Conservation (phyloP, 1,284 basidiomycete genomes). For the Cystobasidiaceae sp. region DNA sequence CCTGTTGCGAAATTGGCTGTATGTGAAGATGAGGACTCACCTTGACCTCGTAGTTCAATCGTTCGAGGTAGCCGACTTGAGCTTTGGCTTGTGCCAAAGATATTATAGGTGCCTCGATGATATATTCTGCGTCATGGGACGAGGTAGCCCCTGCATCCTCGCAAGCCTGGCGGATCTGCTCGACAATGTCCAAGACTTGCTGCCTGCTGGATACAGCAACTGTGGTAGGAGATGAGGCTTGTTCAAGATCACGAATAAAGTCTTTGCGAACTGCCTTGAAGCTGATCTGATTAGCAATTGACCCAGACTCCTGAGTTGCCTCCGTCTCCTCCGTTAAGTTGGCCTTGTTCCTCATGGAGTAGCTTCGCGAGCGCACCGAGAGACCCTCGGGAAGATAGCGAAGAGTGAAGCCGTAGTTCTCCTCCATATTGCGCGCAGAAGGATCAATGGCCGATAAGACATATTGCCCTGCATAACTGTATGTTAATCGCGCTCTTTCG, state of each 20-base stretch:
- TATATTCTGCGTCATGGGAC: conserved; percentile 51
- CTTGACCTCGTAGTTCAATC: conserved; percentile 28
- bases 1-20: not conserved
- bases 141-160: conserved; percentile 54
- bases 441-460: conserved; percentile 86
- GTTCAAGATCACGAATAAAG: conserved; percentile 43
- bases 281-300: conserved; percentile 44
- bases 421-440: conserved; percentile 71
- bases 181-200: conserved; percentile 67
- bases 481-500: not conserved
- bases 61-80: conserved; percentile 12
- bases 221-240: conserved; percentile 58
- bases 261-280: conserved; percentile 52
- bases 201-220: conserved; percentile 67
- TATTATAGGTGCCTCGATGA: conserved; percentile 68
- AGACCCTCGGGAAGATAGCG: conserved; percentile 64
- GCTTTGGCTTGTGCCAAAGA: conserved; percentile 17
- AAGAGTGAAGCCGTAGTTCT: conserved; percentile 80
- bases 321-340: not conserved
- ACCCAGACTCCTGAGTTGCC: not conserved
- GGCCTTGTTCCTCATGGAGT: conserved; percentile 65
- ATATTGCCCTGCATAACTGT: conserved; percentile 62
- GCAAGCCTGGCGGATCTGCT: conserved; percentile 63
- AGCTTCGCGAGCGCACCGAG: conserved; percentile 67
- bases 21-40: not conserved